phyloP scores from a whole-genome alignment of 305 asterid genomes.

The Fraxinus floribunda region DNA sequence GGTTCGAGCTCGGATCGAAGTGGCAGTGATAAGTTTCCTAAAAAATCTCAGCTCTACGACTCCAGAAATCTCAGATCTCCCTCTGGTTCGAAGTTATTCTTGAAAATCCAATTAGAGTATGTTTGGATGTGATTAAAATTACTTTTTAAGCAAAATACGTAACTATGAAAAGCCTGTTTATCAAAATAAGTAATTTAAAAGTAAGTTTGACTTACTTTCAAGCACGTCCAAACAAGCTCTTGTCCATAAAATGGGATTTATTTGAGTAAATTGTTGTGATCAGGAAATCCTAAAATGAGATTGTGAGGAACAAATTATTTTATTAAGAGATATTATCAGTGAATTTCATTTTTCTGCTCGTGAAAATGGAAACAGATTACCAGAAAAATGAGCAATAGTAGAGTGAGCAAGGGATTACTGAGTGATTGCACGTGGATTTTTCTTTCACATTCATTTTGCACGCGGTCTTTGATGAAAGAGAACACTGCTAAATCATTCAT shows the following conservation, averaged over 20 bases:
- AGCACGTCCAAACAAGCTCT: background rate
- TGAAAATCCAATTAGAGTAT: background rate
- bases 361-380: conserved; percentile 47
- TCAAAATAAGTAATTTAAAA: background rate
- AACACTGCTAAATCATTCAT: conserved; percentile 60
- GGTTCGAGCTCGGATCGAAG: conserved; percentile 94
- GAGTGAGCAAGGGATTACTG: conserved; percentile 65
- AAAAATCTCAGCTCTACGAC: conserved; percentile 54
- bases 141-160: background rate
- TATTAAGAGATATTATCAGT: background rate
- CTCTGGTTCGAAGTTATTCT: conserved; percentile 44
- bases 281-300: background rate
- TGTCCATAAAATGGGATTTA: background rate
- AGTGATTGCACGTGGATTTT: conserved; percentile 61
- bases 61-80: conserved; percentile 71
- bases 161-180: background rate
- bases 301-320: background rate
- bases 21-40: conserved; percentile 73
- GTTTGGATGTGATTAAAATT: background rate
- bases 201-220: background rate
- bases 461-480: conserved; percentile 72
- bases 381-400: conserved; percentile 69
- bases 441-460: conserved; percentile 68
- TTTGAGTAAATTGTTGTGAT: background rate
- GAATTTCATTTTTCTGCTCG: background rate